These are phyloP conservation scores for Colletotrichum somersetense DNA, from an alignment of 2,329 filamentous ascomycete species.

Conservation along the genomic window DNA sequence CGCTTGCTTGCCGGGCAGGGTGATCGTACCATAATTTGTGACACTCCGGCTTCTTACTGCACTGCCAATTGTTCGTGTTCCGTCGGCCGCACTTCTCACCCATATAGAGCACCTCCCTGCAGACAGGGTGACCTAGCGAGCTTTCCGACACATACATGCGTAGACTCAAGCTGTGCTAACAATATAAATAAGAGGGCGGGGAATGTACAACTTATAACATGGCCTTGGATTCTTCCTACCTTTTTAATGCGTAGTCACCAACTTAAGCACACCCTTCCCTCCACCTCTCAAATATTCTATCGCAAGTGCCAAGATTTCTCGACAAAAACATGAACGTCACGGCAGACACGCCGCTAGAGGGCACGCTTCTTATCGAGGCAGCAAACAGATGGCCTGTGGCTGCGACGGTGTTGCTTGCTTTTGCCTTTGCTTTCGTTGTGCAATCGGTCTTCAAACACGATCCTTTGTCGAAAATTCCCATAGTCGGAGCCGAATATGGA, in stretches of 20 bases:
- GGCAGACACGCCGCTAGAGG: constrained; percentile 6
- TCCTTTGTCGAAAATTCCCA: constrained; percentile 42
- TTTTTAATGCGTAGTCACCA: background rate
- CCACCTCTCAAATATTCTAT: background rate
- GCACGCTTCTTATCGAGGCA: constrained; percentile 14
- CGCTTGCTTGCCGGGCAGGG: background rate
- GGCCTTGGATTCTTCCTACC: background rate
- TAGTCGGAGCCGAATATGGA: constrained; percentile 46
- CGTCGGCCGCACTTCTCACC: background rate
- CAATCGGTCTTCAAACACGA: constrained; percentile 27
- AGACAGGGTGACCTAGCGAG: constrained; percentile 12
- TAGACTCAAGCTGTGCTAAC: constrained; percentile 9
- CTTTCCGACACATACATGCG: background rate
- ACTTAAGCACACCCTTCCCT: background rate
- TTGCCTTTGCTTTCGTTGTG: constrained; percentile 6
- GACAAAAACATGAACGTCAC: constrained; percentile 20
- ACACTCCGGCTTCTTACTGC: background rate
- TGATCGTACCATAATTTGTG: constrained; percentile 20
- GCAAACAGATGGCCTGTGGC: constrained; percentile 27
- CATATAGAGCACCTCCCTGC: constrained; percentile 17
- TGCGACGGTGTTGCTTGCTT: constrained; percentile 11
- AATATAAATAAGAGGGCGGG: background rate
- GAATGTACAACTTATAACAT: constrained; percentile 17
- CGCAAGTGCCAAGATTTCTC: constrained; percentile 22
- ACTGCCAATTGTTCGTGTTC: background rate